These are phyloP conservation scores for Neurospora africana DNA, from an alignment of 495 filamentous ascomycete species.

Conservation along the genomic window DNA sequence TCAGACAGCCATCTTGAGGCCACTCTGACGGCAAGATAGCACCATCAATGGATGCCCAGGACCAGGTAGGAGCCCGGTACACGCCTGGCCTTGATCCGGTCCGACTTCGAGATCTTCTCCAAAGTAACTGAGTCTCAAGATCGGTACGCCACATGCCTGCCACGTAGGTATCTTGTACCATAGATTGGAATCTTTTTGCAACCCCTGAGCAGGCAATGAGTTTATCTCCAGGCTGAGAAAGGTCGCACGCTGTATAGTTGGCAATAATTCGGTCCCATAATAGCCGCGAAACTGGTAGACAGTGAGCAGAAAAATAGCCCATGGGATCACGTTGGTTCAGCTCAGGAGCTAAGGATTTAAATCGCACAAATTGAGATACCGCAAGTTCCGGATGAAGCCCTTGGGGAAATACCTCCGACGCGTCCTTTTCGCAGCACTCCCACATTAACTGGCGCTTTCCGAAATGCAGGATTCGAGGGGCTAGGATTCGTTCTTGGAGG, in stretches of 20 bases:
- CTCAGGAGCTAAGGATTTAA: background rate
- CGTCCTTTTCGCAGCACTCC: conserved; percentile 1
- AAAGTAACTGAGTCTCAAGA: background rate
- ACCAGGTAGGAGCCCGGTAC: background rate
- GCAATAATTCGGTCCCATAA: background rate
- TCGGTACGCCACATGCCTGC: background rate
- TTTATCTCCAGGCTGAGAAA: background rate
- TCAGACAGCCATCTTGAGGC: background rate
- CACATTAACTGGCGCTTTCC: background rate
- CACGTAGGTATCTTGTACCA: background rate
- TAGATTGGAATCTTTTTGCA: background rate
- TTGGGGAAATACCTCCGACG: background rate
- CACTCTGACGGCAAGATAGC: rapidly evolving
- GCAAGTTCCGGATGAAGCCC: background rate
- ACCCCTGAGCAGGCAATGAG: background rate
- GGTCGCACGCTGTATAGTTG: background rate
- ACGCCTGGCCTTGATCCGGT: background rate
- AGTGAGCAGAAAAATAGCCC: background rate
- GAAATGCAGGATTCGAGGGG: conserved; percentile 5
- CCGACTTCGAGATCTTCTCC: rapidly evolving
- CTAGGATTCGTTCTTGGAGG: background rate
- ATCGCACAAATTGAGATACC: background rate
- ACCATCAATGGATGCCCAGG: background rate
- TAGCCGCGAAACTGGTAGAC: background rate
- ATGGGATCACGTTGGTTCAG: background rate